Conservation (phyloP, 805 yeast species). For the Torulaspora microellipsoides region DNA sequence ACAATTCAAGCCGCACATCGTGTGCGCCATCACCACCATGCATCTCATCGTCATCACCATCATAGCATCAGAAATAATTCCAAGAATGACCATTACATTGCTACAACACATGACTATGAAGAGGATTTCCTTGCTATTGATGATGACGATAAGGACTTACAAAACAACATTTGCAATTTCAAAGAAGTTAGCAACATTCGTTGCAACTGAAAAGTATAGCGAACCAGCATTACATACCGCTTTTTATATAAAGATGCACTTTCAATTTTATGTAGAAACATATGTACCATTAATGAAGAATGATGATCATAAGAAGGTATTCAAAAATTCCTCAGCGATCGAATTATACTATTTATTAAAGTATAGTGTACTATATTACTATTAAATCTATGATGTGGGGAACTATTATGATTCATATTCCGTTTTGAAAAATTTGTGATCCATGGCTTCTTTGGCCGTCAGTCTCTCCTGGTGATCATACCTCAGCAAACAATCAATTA, state of each 20-base stretch:
- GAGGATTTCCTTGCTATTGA: background rate
- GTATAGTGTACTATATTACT: background rate
- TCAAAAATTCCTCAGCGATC: no score
- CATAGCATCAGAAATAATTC: background rate
- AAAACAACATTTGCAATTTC: slow-evolving; percentile 1
- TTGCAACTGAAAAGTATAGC: background rate
- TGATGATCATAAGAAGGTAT: background rate
- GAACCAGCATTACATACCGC: no score
- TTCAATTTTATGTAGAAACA: background rate
- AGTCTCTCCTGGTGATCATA: slow-evolving; percentile 86
- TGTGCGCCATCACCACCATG: slow-evolving; percentile 5
- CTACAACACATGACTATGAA: background rate
- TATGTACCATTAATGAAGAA: slow-evolving; percentile 2
- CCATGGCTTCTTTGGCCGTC: slow-evolving; percentile 86
- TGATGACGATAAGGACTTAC: slow-evolving; percentile 1
- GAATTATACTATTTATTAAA: no score
- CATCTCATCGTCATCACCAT: slow-evolving; percentile 1
- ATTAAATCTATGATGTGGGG: slow-evolving; percentile 2
- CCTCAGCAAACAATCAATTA: slow-evolving; percentile 66
- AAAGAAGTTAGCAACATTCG: background rate
- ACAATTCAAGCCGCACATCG: slow-evolving; percentile 6
- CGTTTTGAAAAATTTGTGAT: slow-evolving; percentile 58
- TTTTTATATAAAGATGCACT: no score
- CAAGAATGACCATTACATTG: background rate
- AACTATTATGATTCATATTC: slow-evolving; percentile 10